phyloP scores from a whole-genome alignment of 805 yeast species.

The Teunomyces lycoperdinae region DNA sequence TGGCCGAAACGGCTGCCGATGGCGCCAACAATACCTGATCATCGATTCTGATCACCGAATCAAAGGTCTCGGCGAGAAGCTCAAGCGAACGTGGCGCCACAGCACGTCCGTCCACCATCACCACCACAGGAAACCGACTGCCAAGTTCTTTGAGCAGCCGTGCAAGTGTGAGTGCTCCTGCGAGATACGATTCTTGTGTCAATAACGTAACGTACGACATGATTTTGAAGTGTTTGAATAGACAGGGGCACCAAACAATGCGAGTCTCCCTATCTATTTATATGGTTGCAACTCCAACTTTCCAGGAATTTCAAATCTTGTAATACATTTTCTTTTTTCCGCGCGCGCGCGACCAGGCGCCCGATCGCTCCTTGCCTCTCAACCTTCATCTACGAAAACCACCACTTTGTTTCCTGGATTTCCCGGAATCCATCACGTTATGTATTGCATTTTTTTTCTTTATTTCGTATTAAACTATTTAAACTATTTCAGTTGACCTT shows the following conservation, averaged over 20 bases:
- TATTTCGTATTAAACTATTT: background rate
- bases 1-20: constrained; percentile 9
- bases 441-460: background rate
- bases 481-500: background rate
- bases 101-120: constrained; percentile 16
- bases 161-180: constrained; percentile 34
- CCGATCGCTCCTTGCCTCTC: too few species aligned
- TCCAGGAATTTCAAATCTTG: too few species aligned
- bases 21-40: constrained; percentile 15
- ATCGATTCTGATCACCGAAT: constrained; percentile 23
- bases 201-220: constrained; percentile 29
- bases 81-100: constrained; percentile 16
- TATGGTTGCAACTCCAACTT: background rate
- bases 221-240: too few species aligned
- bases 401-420: background rate
- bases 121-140: constrained; percentile 16
- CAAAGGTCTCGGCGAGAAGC: constrained; percentile 20
- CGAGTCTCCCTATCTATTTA: too few species aligned
- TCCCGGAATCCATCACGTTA: background rate
- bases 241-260: too few species aligned
- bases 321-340: background rate
- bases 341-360: too few species aligned
- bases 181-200: constrained; percentile 31
- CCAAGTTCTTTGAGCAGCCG: constrained; percentile 18
- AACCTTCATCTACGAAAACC: background rate